Conservation (phyloP, 1,284 basidiomycete species). For the Ustilago shanxiensis region DNA sequence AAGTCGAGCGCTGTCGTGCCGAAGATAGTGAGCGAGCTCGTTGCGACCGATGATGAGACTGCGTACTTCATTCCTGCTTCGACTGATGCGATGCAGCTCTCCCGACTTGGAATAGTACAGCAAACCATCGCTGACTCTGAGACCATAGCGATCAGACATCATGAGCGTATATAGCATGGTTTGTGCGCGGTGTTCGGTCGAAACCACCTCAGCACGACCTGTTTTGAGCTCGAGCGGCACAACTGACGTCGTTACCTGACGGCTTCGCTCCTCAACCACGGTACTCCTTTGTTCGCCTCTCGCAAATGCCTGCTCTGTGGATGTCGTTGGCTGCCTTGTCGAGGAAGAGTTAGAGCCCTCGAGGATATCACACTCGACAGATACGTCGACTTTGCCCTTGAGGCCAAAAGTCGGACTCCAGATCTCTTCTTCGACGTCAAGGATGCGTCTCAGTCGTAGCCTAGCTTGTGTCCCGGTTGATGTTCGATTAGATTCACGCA, state of each 20-base stretch:
- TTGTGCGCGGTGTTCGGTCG: constrained; percentile 88
- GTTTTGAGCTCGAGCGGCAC: constrained; percentile 96
- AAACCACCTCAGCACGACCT: constrained; percentile 79
- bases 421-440: constrained; percentile 94
- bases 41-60: constrained; percentile 86
- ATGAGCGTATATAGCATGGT: constrained; percentile 97
- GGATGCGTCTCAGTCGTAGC: constrained; percentile 51
- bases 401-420: constrained; percentile 95
- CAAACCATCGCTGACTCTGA: constrained; percentile 77
- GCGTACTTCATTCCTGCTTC: constrained; percentile 83
- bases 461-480: constrained; percentile 12
- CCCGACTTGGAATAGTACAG: constrained; percentile 94
- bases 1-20: constrained; percentile 43
- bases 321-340: neutral
- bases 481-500: constrained; percentile 25
- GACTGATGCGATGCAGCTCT: constrained; percentile 83
- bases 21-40: constrained; percentile 83
- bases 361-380: constrained; percentile 74
- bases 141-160: constrained; percentile 87
- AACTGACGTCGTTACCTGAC: constrained; percentile 67
- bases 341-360: constrained; percentile 52
- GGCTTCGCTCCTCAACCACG: neutral
- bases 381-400: constrained; percentile 95
- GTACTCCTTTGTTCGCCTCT: constrained; percentile 5
- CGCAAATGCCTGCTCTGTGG: constrained; percentile 16